phyloP scores from a whole-genome alignment of 1,284 basidiomycete genomes.

The Heliocybe sulcata region DNA sequence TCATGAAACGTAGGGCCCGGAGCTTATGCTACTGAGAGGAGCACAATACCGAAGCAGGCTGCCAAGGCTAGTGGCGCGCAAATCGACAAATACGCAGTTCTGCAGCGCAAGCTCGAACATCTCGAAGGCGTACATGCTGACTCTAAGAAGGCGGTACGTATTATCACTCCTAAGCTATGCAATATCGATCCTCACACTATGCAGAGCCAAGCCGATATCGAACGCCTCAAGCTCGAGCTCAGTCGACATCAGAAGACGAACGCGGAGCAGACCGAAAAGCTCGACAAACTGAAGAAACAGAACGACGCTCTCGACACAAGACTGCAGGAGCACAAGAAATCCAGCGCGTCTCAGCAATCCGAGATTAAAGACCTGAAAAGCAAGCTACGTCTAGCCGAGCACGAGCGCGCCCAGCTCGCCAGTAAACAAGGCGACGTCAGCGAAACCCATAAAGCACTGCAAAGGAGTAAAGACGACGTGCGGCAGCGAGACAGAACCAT shows the following conservation, averaged over 20 bases:
- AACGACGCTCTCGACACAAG: conserved; percentile 44
- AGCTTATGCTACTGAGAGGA: conserved; percentile 1
- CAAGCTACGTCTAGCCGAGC: conserved; percentile 54
- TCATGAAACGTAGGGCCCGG: neutral
- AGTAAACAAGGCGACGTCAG: conserved; percentile 43
- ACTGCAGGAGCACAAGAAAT: conserved; percentile 52
- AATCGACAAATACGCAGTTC: conserved; percentile 39
- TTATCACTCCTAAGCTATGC: conserved; percentile 1
- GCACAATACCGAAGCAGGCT: neutral
- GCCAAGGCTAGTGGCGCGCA: neutral
- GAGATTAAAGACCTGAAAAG: conserved; percentile 56
- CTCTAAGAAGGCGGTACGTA: conserved; percentile 54
- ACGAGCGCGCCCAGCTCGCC: conserved; percentile 44
- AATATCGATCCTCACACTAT: conserved; percentile 2
- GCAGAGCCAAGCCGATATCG: conserved; percentile 55
- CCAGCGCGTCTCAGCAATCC: conserved; percentile 37
- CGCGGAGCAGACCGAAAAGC: conserved; percentile 44
- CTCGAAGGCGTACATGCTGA: conserved; percentile 58
- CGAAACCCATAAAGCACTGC: conserved; percentile 46
- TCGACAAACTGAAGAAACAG: conserved; percentile 59
- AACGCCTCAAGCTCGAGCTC: conserved; percentile 51
- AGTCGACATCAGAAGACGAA: conserved; percentile 37
- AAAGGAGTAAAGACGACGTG: conserved; percentile 44
- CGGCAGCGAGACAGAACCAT: conserved; percentile 47
- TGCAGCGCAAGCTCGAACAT: conserved; percentile 63